Percentiles rank a stretch among this genome's conserved stretches.
Conservation (phyloP, 2,329 filamentous ascomycete species). For the Phaeophleospora eucalypticola region DNA sequence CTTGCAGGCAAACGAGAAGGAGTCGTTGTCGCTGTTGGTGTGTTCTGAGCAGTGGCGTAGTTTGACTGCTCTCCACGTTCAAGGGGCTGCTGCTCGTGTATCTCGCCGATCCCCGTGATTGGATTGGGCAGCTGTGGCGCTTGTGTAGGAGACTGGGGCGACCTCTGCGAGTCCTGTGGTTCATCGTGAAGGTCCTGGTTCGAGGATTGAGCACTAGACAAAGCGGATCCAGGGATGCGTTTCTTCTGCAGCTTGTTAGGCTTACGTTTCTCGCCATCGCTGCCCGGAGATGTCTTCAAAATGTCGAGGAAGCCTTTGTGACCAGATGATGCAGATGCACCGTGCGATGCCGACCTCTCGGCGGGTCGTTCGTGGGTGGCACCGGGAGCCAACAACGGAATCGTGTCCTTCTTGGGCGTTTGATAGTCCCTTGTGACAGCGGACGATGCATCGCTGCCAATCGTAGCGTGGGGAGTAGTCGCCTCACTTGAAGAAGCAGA, state of each 20-base stretch:
- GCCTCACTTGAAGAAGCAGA: conserved; percentile 39
- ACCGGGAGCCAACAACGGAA: conserved; percentile 34
- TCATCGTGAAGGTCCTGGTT: conserved; percentile 37
- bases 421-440: conserved; percentile 27
- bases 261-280: conserved; percentile 53
- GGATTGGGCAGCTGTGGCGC: background rate
- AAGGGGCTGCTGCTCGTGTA: conserved; percentile 2
- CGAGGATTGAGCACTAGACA: conserved; percentile 87
- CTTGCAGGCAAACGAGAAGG: conserved; percentile 67
- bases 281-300: conserved; percentile 65
- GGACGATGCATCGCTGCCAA: conserved; percentile 29
- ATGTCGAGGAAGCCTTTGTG: conserved; percentile 54
- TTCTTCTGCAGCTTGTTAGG: conserved; percentile 94
- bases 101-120: no score
- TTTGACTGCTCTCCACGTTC: conserved; percentile 36
- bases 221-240: conserved; percentile 69
- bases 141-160: background rate
- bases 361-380: conserved; percentile 17
- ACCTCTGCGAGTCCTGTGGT: background rate
- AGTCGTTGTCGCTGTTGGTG: conserved; percentile 62
- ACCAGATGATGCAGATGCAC: conserved; percentile 25
- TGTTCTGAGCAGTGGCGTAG: conserved; percentile 35
- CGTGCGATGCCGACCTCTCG: conserved; percentile 28
- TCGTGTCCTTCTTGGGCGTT: conserved; percentile 33
- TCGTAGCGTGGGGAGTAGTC: conserved; percentile 32